These are phyloP conservation scores for Aleurites moluccanus DNA, from an alignment of 441 rosid genomes.

Conservation along the genomic window DNA sequence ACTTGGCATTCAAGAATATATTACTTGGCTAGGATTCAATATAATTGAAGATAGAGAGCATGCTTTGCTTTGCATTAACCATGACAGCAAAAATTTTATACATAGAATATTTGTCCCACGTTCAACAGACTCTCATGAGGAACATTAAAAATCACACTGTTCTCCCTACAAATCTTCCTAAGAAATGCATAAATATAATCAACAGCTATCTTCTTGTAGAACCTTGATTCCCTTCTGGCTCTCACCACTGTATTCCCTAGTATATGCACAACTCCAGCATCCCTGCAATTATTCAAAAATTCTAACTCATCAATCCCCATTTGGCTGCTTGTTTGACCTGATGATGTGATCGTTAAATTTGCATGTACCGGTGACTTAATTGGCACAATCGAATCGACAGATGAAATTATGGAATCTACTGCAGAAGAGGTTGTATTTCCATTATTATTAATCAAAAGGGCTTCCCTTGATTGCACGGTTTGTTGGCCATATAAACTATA, in stretches of 20 bases:
- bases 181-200: slow-evolving; percentile 84
- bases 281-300: slow-evolving; percentile 64
- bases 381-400: slow-evolving; percentile 56
- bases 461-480: slow-evolving; percentile 47
- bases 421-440: slow-evolving; percentile 37
- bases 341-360: slow-evolving; percentile 32
- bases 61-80: no score
- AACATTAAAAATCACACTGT: slow-evolving; percentile 84
- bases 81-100: slow-evolving; percentile 32
- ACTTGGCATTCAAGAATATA: no score
- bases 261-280: slow-evolving; percentile 87
- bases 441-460: slow-evolving; percentile 27
- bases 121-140: slow-evolving; percentile 92
- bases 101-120: slow-evolving; percentile 80
- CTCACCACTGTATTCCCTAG: slow-evolving; percentile 80
- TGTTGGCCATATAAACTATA: slow-evolving; percentile 60
- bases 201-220: slow-evolving; percentile 74
- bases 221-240: slow-evolving; percentile 72
- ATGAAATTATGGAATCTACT: slow-evolving; percentile 49
- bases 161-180: slow-evolving; percentile 83
- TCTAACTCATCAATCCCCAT: slow-evolving; percentile 65
- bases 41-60: no score
- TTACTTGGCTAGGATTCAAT: no score
- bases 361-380: slow-evolving; percentile 38
- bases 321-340: slow-evolving; percentile 45